These are phyloP conservation scores for Hypoxylon sp. DNA, from an alignment of 2,329 filamentous ascomycete genomes.

Conservation along the genomic window DNA sequence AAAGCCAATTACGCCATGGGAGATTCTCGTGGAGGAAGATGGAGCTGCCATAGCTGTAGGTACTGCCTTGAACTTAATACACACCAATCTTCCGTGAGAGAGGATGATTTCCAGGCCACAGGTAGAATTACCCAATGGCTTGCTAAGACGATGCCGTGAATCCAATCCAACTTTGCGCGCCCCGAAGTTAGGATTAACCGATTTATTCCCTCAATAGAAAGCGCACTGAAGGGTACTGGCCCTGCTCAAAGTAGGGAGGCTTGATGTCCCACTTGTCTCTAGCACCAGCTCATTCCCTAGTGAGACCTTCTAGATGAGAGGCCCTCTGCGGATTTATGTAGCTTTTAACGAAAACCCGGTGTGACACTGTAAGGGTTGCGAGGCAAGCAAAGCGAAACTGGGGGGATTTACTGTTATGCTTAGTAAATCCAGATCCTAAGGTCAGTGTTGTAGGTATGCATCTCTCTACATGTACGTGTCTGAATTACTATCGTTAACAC, in stretches of 20 bases:
- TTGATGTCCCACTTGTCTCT: background rate
- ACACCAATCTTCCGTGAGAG: too few relatives aligned
- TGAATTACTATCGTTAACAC: background rate
- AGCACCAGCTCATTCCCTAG: background rate
- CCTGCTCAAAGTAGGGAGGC: background rate
- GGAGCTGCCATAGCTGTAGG: background rate
- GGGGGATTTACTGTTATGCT: background rate
- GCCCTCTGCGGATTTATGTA: background rate
- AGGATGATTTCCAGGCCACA: background rate
- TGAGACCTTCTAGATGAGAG: background rate
- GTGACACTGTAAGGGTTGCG: background rate
- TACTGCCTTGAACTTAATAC: background rate
- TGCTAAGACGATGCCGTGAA: too few relatives aligned
- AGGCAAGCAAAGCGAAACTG: conserved; percentile 1
- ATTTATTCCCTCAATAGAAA: too few relatives aligned
- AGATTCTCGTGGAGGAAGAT: background rate
- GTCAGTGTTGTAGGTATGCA: background rate
- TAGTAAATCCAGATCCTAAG: background rate
- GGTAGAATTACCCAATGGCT: background rate
- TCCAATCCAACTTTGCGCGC: too few relatives aligned
- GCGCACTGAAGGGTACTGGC: background rate
- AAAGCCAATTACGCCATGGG: background rate
- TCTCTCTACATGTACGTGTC: background rate
- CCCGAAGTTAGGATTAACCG: too few relatives aligned
- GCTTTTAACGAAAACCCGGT: conserved; percentile 7